Percentiles rank a stretch among this genome's conserved stretches.
Conservation (phyloP, 2,329 filamentous ascomycete genomes). For the Paecilomyces dactylethromorphus region DNA sequence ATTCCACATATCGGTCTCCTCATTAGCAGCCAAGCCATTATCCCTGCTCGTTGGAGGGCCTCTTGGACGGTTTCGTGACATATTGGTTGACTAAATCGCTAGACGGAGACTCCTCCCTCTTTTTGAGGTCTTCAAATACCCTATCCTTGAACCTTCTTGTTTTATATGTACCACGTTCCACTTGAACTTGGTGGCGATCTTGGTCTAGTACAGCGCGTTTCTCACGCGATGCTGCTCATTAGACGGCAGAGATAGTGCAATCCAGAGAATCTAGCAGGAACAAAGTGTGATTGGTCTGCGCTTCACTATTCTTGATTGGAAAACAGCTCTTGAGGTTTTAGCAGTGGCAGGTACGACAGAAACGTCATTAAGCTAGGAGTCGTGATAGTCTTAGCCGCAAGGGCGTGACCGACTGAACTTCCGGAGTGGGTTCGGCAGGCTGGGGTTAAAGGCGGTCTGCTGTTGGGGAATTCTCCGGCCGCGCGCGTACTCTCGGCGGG, state of each 20-base stretch:
- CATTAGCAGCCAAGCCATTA: constrained; percentile 37
- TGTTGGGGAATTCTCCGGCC: not conserved
- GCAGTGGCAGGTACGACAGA: not conserved
- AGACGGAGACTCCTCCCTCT: not conserved
- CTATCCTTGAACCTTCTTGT: constrained; percentile 5
- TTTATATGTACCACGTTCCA: constrained; percentile 21
- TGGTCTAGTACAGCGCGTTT: constrained; percentile 15
- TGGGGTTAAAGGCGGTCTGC: not conserved
- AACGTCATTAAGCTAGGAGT: not conserved
- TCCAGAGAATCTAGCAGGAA: not conserved
- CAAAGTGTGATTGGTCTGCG: not conserved
- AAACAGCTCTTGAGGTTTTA: not conserved
- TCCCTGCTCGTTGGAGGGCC: constrained; percentile 30
- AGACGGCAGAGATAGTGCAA: constrained; percentile 8
- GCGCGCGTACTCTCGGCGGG: not conserved
- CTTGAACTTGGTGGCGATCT: constrained; percentile 15
- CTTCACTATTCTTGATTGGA: not conserved
- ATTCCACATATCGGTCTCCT: constrained; percentile 41
- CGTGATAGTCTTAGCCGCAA: constrained; percentile 1
- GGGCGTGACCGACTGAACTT: not conserved
- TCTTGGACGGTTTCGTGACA: constrained; percentile 38
- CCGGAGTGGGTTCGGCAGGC: not conserved
- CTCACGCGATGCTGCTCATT: constrained; percentile 16
- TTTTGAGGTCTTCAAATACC: too few species aligned
- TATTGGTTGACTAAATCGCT: constrained; percentile 8